Evolutionary conservation across 768 basidiomycete genomes (phyloP).

Genomic region (Phaeolepiota aurea): DNA sequence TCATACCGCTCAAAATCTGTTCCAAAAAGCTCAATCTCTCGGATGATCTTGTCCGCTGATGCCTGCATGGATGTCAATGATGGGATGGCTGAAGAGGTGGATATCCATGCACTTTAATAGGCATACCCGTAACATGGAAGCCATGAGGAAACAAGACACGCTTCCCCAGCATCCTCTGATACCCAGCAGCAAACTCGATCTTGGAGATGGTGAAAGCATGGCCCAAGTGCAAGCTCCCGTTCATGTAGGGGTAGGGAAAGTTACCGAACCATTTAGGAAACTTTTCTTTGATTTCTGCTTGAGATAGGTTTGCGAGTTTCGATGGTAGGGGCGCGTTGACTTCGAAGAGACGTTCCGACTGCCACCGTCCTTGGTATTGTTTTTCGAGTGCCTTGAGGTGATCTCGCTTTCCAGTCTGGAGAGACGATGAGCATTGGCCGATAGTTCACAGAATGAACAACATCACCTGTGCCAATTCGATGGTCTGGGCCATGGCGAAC

Average conservation of each 20-base stretch:
- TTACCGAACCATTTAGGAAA: conserved; percentile 97
- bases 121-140: conserved; percentile 97
- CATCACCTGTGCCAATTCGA: conserved; percentile 56
- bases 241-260: conserved; percentile 98
- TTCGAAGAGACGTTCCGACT: conserved; percentile 71
- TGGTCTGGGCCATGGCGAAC: conserved; percentile 46
- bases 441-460: conserved; percentile 1
- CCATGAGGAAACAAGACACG: conserved; percentile 94
- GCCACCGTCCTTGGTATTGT: conserved; percentile 81
- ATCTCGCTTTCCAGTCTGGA: conserved; percentile 93
- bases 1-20: conserved; percentile 73
- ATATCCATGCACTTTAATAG: conserved; percentile 77
- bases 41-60: conserved; percentile 93
- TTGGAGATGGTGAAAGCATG: conserved; percentile 98
- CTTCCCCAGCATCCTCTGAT: conserved; percentile 92
- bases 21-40: conserved; percentile 96
- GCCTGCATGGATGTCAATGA: conserved; percentile 40
- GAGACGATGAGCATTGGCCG: not conserved
- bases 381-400: conserved; percentile 75
- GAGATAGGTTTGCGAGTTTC: conserved; percentile 55
- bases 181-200: conserved; percentile 94
- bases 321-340: conserved; percentile 68
- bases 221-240: conserved; percentile 92
- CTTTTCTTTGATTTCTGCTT: conserved; percentile 58
- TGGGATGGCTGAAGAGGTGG: not conserved